phyloP scores from a whole-genome alignment of 1,139 yeast genomes.

The Wickerhamomyces sp. region DNA sequence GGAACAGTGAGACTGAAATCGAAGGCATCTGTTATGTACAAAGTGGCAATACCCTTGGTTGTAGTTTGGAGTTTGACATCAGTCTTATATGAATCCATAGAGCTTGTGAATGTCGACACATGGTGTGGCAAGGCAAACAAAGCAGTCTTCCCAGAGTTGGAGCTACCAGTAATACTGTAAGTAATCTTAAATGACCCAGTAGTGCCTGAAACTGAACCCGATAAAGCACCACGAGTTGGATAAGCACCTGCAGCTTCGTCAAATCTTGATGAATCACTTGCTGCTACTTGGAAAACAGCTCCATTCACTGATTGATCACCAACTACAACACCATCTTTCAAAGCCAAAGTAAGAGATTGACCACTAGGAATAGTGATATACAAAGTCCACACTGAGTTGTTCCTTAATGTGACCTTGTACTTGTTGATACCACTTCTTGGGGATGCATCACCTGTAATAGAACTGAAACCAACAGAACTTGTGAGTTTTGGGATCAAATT shows the following conservation, averaged over 20 bases:
- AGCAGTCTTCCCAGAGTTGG: slow-evolving; percentile 31
- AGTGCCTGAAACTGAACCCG: slow-evolving; percentile 22
- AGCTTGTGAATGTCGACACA: slow-evolving; percentile 37
- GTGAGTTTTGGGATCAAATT: slow-evolving; percentile 49
- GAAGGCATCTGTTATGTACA: slow-evolving; percentile 45
- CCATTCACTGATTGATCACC: slow-evolving; percentile 33
- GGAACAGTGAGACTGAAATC: slow-evolving; percentile 46
- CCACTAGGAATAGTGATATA: slow-evolving; percentile 37
- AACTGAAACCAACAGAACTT: slow-evolving; percentile 61
- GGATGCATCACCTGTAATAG: slow-evolving; percentile 28
- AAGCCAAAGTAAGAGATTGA: slow-evolving; percentile 32
- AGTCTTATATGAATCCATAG: slow-evolving; percentile 22
- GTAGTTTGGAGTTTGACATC: slow-evolving; percentile 54
- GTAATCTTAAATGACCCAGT: slow-evolving; percentile 32
- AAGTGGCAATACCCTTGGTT: slow-evolving; percentile 62
- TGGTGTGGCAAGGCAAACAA: slow-evolving; percentile 68
- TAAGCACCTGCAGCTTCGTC: slow-evolving; percentile 54
- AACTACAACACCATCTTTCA: slow-evolving; percentile 45
- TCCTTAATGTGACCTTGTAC: slow-evolving; percentile 35
- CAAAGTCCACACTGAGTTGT: slow-evolving; percentile 41
- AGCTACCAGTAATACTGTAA: slow-evolving; percentile 32
- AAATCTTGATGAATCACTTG: slow-evolving; percentile 38
- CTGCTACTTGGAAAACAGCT: slow-evolving; percentile 31
- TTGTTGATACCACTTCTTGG: slow-evolving; percentile 33
- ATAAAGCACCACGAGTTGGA: slow-evolving; percentile 29